These are phyloP conservation scores for Jatropha curcas DNA, from an alignment of 345 rosid species.

Conservation along the genomic window DNA sequence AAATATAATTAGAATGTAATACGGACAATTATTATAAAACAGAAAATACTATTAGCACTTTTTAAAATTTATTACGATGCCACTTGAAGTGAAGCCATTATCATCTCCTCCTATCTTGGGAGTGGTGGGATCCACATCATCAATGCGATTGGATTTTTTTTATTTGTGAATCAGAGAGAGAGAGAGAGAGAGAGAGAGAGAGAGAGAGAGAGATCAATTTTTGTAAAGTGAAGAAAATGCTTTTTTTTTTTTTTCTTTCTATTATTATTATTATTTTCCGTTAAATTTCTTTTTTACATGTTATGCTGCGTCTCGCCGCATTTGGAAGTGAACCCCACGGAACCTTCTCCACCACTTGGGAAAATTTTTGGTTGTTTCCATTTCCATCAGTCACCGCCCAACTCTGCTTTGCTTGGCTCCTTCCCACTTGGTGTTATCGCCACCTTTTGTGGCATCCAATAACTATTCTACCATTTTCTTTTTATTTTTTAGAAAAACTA, in stretches of 20 bases:
- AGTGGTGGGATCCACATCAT: constrained; percentile 38
- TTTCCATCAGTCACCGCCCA: neutral
- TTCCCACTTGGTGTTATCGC: neutral
- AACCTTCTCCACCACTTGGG: constrained; percentile 27
- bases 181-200: neutral
- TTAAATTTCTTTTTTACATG: neutral
- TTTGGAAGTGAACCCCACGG: constrained; percentile 32
- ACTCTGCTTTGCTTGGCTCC: neutral
- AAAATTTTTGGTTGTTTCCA: neutral
- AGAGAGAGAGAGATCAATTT: neutral
- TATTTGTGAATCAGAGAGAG: neutral
- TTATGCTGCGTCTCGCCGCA: constrained; percentile 47
- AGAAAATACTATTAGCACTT: too few relatives aligned
- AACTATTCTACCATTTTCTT: neutral
- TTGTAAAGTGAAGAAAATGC: too few relatives aligned
- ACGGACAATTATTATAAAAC: too few relatives aligned
- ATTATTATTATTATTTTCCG: too few relatives aligned
- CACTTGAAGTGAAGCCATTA: constrained; percentile 9
- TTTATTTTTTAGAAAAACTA: too few relatives aligned
- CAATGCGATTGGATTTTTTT: neutral
- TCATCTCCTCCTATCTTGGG: constrained; percentile 41
- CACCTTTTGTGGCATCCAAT: neutral
- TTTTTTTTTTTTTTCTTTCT: too few relatives aligned
- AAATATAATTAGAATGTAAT: too few relatives aligned
- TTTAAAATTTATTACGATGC: too few relatives aligned